Percentiles rank a stretch among this genome's conserved stretches.
Evolutionary conservation across 108 stramenopile species (phyloP).

Genomic region (Nitzschia sp.): DNA sequence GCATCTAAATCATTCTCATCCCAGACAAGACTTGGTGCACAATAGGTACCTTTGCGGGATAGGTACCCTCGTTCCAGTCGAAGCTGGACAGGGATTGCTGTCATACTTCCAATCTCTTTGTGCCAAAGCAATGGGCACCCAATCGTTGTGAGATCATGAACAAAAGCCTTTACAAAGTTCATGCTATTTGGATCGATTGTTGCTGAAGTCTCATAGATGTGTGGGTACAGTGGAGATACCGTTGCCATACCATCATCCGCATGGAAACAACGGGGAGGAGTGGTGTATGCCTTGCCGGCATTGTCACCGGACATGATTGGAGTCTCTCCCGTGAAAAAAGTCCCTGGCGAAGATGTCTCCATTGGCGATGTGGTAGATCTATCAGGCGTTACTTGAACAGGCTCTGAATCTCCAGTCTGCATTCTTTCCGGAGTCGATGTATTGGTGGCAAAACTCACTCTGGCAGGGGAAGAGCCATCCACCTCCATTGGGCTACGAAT

Average conservation of each 20-base stretch:
- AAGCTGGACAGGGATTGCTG: constrained; percentile 9
- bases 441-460: not conserved
- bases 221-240: not conserved
- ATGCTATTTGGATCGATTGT: constrained; percentile 5
- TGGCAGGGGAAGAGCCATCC: not conserved
- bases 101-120: constrained; percentile 10
- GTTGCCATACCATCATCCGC: not conserved
- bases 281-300: not conserved
- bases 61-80: constrained; percentile 23
- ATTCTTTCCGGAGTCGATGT: not conserved
- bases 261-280: not conserved
- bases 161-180: constrained; percentile 26
- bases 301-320: not conserved
- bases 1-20: constrained; percentile 23
- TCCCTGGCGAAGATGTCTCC: not conserved
- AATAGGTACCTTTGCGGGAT: constrained; percentile 22
- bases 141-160: constrained; percentile 17
- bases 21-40: constrained; percentile 43
- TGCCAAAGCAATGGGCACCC: constrained; percentile 42
- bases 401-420: not conserved
- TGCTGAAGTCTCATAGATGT: not conserved
- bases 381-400: not conserved
- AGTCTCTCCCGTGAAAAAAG: not conserved
- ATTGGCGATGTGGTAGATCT: not conserved
- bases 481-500: not conserved